Conservation (phyloP, 2,329 filamentous ascomycete species). For the Sclerotinia subarctica region DNA sequence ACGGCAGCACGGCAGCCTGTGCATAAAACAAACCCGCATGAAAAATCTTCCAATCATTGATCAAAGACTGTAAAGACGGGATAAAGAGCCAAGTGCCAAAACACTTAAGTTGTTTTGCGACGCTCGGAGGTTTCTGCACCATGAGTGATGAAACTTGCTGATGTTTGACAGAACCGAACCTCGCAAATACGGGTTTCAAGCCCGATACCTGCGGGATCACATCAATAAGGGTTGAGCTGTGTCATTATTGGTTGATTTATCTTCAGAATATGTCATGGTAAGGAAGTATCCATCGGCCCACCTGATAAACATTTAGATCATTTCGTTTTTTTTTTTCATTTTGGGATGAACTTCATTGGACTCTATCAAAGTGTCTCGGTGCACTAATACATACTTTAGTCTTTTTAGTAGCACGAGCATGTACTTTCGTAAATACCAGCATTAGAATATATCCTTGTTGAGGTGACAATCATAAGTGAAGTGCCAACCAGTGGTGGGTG, state of each 20-base stretch:
- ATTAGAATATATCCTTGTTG: not conserved
- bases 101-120: not conserved
- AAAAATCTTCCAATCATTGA: not conserved
- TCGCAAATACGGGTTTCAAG: not conserved
- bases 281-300: too few relatives aligned
- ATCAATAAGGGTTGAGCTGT: not conserved
- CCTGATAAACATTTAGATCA: too few relatives aligned
- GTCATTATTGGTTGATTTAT: not conserved
- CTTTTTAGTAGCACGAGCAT: not conserved
- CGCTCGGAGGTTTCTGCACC: slow-evolving; percentile 3
- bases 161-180: not conserved
- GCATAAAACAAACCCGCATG: not conserved
- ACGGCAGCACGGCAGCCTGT: not conserved
- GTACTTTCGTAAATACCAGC: not conserved
- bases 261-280: not conserved
- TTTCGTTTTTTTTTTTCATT: not conserved
- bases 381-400: not conserved
- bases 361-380: not conserved
- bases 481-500: not conserved
- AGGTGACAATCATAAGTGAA: not conserved
- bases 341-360: not conserved
- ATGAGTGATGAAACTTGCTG: not conserved
- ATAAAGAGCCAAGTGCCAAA: not conserved
- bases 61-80: not conserved
- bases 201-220: not conserved